phyloP scores from a whole-genome alignment of 768 basidiomycete genomes.

The Tricholomella constricta region DNA sequence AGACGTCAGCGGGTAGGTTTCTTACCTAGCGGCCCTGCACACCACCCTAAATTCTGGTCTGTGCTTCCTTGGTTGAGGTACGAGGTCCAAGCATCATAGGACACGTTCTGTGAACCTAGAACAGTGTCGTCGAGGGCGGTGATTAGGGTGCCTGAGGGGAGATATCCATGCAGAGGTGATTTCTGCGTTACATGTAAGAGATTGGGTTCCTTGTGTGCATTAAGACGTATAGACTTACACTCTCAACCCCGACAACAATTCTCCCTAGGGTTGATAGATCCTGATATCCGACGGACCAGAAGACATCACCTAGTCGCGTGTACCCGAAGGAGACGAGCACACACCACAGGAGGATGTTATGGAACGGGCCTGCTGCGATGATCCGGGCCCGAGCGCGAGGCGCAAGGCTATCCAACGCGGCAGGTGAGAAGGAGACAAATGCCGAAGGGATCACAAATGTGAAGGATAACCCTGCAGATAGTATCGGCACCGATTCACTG shows the following conservation, averaged over 20 bases:
- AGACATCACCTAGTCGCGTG: constrained; percentile 29
- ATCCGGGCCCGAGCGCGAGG: constrained; percentile 57
- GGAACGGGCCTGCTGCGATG: constrained; percentile 73
- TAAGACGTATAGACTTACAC: constrained; percentile 39
- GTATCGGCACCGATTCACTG: constrained; percentile 68
- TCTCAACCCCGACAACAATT: constrained; percentile 55
- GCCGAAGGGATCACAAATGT: constrained; percentile 70
- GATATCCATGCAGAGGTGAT: constrained; percentile 61
- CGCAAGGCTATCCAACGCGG: constrained; percentile 39
- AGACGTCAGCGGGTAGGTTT: no score
- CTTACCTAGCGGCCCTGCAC: constrained; percentile 37
- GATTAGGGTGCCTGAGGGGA: constrained; percentile 60
- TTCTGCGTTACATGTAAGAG: constrained; percentile 38
- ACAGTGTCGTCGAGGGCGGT: constrained; percentile 64
- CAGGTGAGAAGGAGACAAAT: constrained; percentile 62
- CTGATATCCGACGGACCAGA: constrained; percentile 46
- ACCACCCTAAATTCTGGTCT: constrained; percentile 56
- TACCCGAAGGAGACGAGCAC: constrained; percentile 42
- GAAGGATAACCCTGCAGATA: constrained; percentile 61
- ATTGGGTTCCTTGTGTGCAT: neutral
- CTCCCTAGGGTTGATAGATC: constrained; percentile 55
- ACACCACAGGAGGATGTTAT: constrained; percentile 68
- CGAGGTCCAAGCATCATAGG: constrained; percentile 46
- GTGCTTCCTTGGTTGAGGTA: constrained; percentile 36
- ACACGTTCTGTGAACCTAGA: constrained; percentile 33